Base-by-base conservation (phyloP, 2,329 filamentous ascomycete species). In the Neocucurbitaria cava region DNA sequence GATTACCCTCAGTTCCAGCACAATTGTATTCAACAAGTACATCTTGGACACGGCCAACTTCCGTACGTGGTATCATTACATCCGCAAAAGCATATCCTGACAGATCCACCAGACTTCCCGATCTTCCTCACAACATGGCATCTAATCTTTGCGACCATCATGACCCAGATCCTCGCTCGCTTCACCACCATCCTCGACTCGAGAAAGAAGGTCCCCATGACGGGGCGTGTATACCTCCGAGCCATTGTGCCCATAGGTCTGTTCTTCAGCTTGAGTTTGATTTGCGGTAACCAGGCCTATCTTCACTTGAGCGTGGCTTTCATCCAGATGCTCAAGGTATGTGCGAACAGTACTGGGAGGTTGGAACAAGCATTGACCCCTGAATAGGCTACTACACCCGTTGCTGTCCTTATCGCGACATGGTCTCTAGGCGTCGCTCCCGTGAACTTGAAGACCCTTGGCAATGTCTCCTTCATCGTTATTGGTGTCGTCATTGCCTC, bases 1-100 rank as follows among this genome's bases (percentile, higher is more conserved):
- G 95, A 98, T 99, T 74, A 82, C 88, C 55, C 84, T 97, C 76
- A 96, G 91, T 72, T 96, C 92, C 39, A 91, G 89, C 69, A 92
- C 98, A 74, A 99, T 99, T 76, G 83, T 99, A 59, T 98, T 97
- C 89, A 98, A 99, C 88, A 99, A 99, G 86, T 96, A 91, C 87
- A 92, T 99, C 71, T 85, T 98, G 59, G 88, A 94, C 71, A 93
- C 89, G 35, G 84, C 89, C 60, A 85, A 91, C 61, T 97, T 97
- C 82, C 85, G 89, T 91, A 84, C 82, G 88, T 76, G 17, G n/a
- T 44, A 44, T 10, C 48, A 35, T 40, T 28, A 20, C 28, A 23
- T 30, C 36, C 36, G 28, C 49, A 46, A 36, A 48, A 28, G 42
- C 31, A 39, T 39, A 55, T 54, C 54, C 72, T 79, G 64, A 78